Percentiles rank a stretch among this genome's conserved stretches.
These are phyloP conservation scores for Fagopyrum esculentum DNA, from an alignment of 148 eudicot species.

Conservation along the genomic window DNA sequence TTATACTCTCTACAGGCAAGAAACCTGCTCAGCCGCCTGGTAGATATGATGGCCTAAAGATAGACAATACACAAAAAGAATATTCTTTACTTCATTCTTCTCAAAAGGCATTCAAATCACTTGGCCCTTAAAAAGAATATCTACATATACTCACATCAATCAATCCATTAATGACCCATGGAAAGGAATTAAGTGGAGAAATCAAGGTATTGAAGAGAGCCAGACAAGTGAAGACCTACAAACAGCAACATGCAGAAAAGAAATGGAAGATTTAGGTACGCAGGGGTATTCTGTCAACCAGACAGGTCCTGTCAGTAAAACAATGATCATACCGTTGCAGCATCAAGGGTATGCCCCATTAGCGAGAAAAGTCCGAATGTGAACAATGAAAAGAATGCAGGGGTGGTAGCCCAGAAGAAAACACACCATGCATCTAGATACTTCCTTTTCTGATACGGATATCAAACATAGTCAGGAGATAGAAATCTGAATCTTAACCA, in stretches of 20 bases:
- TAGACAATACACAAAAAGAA: slow-evolving; percentile 7
- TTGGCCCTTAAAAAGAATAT: background rate
- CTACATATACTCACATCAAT: slow-evolving; percentile 66
- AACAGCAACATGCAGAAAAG: slow-evolving; percentile 16
- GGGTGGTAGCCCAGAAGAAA: slow-evolving; percentile 98
- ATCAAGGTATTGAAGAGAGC: slow-evolving; percentile 90
- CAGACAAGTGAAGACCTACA: slow-evolving; percentile 95
- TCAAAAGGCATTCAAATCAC: background rate
- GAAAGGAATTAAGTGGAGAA: slow-evolving; percentile 93
- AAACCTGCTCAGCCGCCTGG: slow-evolving; percentile 68
- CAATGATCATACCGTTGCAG: slow-evolving; percentile 70
- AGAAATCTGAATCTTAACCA: background rate
- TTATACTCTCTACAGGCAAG: slow-evolving; percentile 58
- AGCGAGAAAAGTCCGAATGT: slow-evolving; percentile 87
- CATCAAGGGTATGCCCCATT: slow-evolving; percentile 84
- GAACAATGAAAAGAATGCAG: slow-evolving; percentile 85
- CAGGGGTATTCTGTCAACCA: background rate
- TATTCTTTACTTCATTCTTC: background rate
- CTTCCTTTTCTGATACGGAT: slow-evolving; percentile 61
- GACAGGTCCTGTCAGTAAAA: slow-evolving; percentile 6
- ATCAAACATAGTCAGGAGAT: slow-evolving; percentile 6
- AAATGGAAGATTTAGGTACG: slow-evolving; percentile 1
- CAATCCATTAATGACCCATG: slow-evolving; percentile 97
- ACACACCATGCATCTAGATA: slow-evolving; percentile 99
- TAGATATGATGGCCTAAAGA: slow-evolving; percentile 69